phyloP scores from a whole-genome alignment of 148 eudicot genomes.

The Cornus suecica region DNA sequence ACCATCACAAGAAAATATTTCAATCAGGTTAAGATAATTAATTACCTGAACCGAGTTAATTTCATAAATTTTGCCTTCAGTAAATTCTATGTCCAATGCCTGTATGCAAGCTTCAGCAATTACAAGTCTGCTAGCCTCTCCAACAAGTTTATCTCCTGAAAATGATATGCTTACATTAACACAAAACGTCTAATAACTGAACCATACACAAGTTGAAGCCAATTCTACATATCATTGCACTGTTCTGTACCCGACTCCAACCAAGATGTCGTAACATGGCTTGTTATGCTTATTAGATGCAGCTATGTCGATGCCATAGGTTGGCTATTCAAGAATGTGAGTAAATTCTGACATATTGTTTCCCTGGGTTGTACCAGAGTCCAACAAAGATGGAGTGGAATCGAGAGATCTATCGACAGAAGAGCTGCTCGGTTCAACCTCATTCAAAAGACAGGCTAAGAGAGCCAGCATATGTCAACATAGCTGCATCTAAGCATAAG shows the following conservation, averaged over 20 bases:
- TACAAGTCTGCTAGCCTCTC: constrained; percentile 92
- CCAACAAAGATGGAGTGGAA: not conserved
- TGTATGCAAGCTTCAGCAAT: constrained; percentile 99
- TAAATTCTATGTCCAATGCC: constrained; percentile 82
- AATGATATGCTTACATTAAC: constrained; percentile 5
- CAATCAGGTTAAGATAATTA: constrained; percentile 14
- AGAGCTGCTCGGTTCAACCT: not conserved
- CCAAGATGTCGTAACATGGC: not conserved
- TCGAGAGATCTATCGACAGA: not conserved
- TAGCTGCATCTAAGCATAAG: not conserved
- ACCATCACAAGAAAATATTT: not conserved
- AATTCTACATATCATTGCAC: not conserved
- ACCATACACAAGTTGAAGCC: not conserved
- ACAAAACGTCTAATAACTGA: not conserved
- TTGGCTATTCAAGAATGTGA: no score
- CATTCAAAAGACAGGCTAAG: not conserved
- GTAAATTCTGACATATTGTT: not conserved
- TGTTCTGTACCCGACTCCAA: not conserved
- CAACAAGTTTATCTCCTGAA: constrained; percentile 92
- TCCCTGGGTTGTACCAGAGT: not conserved
- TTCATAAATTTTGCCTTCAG: constrained; percentile 79
- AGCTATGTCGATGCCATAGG: no score
- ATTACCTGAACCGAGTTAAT: constrained; percentile 79
- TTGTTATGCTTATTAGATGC: no score
- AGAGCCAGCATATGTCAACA: not conserved